phyloP scores from a whole-genome alignment of 805 yeast genomes.

The Tetrapisispora pingtungensis region DNA sequence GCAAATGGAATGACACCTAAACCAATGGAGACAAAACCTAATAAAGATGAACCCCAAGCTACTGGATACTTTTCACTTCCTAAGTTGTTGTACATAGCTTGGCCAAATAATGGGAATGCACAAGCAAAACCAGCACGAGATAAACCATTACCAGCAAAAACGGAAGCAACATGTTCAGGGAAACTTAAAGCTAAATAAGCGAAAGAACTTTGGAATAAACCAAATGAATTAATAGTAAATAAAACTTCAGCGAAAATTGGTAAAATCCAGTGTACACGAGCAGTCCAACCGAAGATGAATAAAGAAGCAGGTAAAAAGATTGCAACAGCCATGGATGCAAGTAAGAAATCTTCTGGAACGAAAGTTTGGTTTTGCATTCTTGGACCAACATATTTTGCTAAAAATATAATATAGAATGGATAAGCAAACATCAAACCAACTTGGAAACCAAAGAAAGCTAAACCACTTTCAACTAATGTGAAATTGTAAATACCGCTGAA shows the following conservation, averaged over 20 bases:
- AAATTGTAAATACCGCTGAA: slow-evolving; percentile 38
- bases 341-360: slow-evolving; percentile 36
- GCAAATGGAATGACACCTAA: slow-evolving; percentile 40
- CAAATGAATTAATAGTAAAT: slow-evolving; percentile 33
- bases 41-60: slow-evolving; percentile 46
- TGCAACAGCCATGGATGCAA: slow-evolving; percentile 34
- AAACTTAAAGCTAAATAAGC: slow-evolving; percentile 41
- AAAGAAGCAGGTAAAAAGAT: slow-evolving; percentile 35
- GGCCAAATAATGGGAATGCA: slow-evolving; percentile 56
- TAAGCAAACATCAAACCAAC: slow-evolving; percentile 39
- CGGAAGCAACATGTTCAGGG: slow-evolving; percentile 44
- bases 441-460: slow-evolving; percentile 22
- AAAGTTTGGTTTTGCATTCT: slow-evolving; percentile 22
- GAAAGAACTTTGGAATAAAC: slow-evolving; percentile 43
- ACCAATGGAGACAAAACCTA: slow-evolving; percentile 37
- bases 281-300: slow-evolving; percentile 44
- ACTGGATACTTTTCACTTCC: slow-evolving; percentile 43
- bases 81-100: slow-evolving; percentile 45
- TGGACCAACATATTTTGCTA: slow-evolving; percentile 23
- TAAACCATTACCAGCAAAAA: slow-evolving; percentile 47
- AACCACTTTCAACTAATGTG: slow-evolving; percentile 38
- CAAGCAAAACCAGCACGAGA: slow-evolving; percentile 45
- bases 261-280: slow-evolving; percentile 40
- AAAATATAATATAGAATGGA: slow-evolving; percentile 17
- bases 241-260: slow-evolving; percentile 37